Base-by-base conservation (phyloP, 768 basidiomycete species). In the Pluteus cervinus region DNA sequence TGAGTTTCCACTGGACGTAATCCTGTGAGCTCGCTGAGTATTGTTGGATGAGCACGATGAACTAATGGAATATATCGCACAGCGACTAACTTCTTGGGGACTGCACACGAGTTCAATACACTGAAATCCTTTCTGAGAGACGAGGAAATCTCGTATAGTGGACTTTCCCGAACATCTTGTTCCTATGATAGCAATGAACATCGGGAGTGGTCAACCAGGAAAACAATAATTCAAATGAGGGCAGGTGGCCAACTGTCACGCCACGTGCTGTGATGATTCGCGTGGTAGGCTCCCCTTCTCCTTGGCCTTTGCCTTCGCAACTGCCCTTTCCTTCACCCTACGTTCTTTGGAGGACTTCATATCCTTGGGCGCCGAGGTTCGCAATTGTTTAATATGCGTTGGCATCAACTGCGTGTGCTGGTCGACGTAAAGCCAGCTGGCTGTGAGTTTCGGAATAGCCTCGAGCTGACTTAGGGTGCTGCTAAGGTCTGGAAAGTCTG, bases 371-470 rank as follows among this genome's bases (percentile, higher is more conserved):
- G 79, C 76, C 20, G 79, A 76, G 2, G 90, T 92, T 12, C 72
- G 71, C 15, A 90, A 54, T 46, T 89, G 86, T 51, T 91, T 93
- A 46, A 90, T 69, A 51, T 88, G 82, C 0, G 87, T 88, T 2
- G 82, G 78, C 28, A 84, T 59, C 17, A 81, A 62, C 12, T 57
- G n/a, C 40, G 11, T 42, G 50, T 25, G 39, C 41, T 10, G 52
- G 29, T 14, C 49, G 37, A n/a, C 55, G 3, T 66, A 57, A 29
- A 74, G 54, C 89, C 89, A 93, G 5, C 79, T 63, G 0, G 86
- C 86, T 11, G 68, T 60, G 10, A 84, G 52, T 14, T 67, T 56
- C 8, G 76, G 73, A n/a, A 86, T 55, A 21, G 66, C 56, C 21
- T 67, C 60, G 16, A 86, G 48, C 25, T 77, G 44, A 3, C 62